These are phyloP conservation scores for Chlorella sorokiniana DNA, from an alignment of 139 green algal genomes.

Conservation along the genomic window DNA sequence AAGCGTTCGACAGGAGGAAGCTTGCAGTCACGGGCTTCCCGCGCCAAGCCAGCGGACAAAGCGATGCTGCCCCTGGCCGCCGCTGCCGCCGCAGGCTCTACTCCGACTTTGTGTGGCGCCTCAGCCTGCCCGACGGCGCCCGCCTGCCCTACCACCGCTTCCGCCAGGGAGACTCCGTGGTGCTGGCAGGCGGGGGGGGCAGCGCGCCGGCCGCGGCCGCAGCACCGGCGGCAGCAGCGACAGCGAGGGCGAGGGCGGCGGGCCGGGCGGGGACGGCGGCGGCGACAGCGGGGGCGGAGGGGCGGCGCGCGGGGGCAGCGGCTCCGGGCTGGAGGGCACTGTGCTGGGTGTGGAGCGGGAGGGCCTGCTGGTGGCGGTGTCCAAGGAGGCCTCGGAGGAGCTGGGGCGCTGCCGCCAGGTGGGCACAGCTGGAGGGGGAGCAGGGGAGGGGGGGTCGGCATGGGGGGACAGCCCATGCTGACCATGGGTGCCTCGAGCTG, in stretches of 20 bases:
- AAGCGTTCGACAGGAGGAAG: too few species aligned
- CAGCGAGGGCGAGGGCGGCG: background rate
- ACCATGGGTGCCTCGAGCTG: too few species aligned
- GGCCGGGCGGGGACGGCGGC: slow-evolving; percentile 3
- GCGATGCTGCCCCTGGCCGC: background rate
- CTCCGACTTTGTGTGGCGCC: slow-evolving; percentile 42
- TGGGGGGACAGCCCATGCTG: background rate
- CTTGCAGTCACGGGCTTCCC: background rate
- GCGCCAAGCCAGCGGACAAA: background rate
- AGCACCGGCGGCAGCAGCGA: background rate
- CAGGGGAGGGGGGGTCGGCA: background rate
- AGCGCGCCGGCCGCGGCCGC: background rate
- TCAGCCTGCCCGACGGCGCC: background rate
- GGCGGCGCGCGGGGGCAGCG: background rate
- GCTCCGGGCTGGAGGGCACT: slow-evolving; percentile 15
- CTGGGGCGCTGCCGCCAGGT: slow-evolving; percentile 1
- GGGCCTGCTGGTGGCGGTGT: slow-evolving; percentile 47
- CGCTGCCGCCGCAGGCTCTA: slow-evolving; percentile 10
- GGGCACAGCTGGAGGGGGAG: background rate
- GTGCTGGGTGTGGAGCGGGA: slow-evolving; percentile 42
- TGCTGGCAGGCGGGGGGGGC: slow-evolving; percentile 36
- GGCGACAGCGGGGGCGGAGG: background rate
- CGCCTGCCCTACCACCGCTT: slow-evolving; percentile 63
- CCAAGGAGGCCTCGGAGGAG: background rate
- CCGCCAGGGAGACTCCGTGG: slow-evolving; percentile 47